Conservation (phyloP, 2,329 filamentous ascomycete genomes). For the Rugonectria rugulosa region DNA sequence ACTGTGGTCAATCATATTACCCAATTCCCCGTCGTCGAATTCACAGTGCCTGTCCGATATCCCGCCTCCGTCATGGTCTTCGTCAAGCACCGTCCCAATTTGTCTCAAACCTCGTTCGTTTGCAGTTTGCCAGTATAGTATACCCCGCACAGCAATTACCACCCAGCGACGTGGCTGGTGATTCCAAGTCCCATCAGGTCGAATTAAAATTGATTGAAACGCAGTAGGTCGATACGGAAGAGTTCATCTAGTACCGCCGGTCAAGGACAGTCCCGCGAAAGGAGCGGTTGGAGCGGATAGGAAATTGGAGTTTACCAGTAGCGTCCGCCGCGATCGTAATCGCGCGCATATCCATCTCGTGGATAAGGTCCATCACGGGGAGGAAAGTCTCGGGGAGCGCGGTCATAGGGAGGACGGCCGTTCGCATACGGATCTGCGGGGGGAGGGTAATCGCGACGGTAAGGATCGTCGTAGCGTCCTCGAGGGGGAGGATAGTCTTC, state of each 20-base stretch:
- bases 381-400: conserved; percentile 60
- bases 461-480: conserved; percentile 78
- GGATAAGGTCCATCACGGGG: conserved; percentile 52
- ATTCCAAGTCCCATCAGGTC: conserved; percentile 29
- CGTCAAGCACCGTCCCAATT: conserved; percentile 27
- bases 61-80: conserved; percentile 27
- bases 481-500: conserved; percentile 80
- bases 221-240: conserved; percentile 22
- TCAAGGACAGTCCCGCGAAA: conserved; percentile 46
- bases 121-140: conserved; percentile 26
- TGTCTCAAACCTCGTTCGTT: conserved; percentile 24
- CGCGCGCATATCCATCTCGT: conserved; percentile 53
- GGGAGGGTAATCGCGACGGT: conserved; percentile 73
- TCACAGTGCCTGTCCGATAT: conserved; percentile 24
- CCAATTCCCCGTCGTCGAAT: conserved; percentile 26
- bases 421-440: conserved; percentile 69
- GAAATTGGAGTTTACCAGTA: conserved; percentile 55
- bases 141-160: conserved; percentile 33
- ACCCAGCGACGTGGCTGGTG: conserved; percentile 20
- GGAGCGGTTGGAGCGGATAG: conserved; percentile 34
- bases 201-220: conserved; percentile 24
- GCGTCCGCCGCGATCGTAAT: conserved; percentile 59
- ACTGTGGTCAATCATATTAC: conserved; percentile 41
- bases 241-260: conserved; percentile 45
- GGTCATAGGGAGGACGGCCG: conserved; percentile 64